phyloP scores from a whole-genome alignment of 2,329 filamentous ascomycete species.

The Sarocladiaceae sp. region DNA sequence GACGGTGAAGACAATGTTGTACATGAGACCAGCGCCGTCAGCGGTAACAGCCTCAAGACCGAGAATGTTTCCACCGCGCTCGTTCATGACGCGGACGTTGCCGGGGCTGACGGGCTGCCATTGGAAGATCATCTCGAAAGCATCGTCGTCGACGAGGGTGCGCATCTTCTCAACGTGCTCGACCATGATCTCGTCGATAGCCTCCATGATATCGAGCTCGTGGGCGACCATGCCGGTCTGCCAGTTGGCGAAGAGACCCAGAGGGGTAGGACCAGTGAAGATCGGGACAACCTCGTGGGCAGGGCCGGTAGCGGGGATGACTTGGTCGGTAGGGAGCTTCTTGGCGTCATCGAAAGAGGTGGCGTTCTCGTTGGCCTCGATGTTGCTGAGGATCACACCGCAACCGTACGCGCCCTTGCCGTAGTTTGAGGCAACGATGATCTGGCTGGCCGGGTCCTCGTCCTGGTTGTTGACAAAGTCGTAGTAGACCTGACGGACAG shows the following conservation, averaged over 20 bases:
- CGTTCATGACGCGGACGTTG: conserved; percentile 18
- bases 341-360: conserved; percentile 19
- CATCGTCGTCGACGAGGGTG: conserved; percentile 10
- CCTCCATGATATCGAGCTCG: conserved; percentile 23
- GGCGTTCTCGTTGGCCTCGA: conserved; percentile 16
- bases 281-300: conserved; percentile 22
- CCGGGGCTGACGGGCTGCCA: conserved; percentile 24
- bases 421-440: conserved; percentile 20
- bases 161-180: conserved; percentile 21
- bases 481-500: conserved; percentile 21
- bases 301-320: conserved; percentile 17
- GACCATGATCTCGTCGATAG: conserved; percentile 22
- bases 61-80: conserved; percentile 22
- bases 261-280: conserved; percentile 25
- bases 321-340: conserved; percentile 16
- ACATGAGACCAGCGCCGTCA: conserved; percentile 24
- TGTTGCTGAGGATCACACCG: conserved; percentile 21
- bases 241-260: conserved; percentile 26
- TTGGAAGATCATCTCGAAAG: conserved; percentile 15
- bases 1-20: conserved; percentile 31
- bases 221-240: conserved; percentile 23
- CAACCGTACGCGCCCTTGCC: conserved; percentile 14
- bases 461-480: conserved; percentile 20
- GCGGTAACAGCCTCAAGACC: conserved; percentile 21
- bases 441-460: conserved; percentile 21